Evolutionary conservation across 192 early-diverging fungal genomes (phyloP), one percentile per base, ranked within the genome.

Genomic region (Allomyces arbusculus): DNA sequence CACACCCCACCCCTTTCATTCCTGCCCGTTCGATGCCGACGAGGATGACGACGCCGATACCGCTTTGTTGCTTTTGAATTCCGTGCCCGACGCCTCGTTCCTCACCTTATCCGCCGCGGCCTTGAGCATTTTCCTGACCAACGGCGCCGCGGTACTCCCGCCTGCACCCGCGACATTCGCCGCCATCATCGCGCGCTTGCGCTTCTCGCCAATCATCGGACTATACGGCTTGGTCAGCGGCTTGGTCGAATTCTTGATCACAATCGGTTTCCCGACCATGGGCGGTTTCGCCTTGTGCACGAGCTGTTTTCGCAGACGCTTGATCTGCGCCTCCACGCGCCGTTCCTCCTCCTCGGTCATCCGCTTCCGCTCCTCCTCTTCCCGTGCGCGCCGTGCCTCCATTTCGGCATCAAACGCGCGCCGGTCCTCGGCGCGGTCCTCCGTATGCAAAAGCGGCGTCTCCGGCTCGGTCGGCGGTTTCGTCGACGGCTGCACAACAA

Each of bases 241-340:
- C 14, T 75, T 71, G 55, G 77, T 72, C 20, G 79, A 82, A 4
- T 84, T 78, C 67, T 82, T 75, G 62, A 85, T 74, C 1, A 66
- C 66, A 7, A 81, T 62, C 19, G 77, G 75, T 64, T 72, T 73
- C 70, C 75, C 81, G 61, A 79, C 73, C 43, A 77, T 71, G 45
- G 84, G 66, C 22, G 86, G 86, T 68, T 85, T 79, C 14, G 87
- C 82, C 44, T 78, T 77, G 72, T 84, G 84, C 22, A 79, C 77
- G 20, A 75, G 74, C 24, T 73, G 40, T 62, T 78, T 70, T 58
- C 87, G 80, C 62, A 84, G 68, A 10, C 69, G 67, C 64, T 74
- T 70, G 69, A 85, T 76, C 68, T 84, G 77, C 64, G 79, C 75
- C 61, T 76, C 69, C 65, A 85, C 82, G 26, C 77, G 71, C 63